Percentiles rank a stretch among this genome's conserved stretches.
Conservation (phyloP, 2,329 filamentous ascomycete species). For the Botryotinia calthae region DNA sequence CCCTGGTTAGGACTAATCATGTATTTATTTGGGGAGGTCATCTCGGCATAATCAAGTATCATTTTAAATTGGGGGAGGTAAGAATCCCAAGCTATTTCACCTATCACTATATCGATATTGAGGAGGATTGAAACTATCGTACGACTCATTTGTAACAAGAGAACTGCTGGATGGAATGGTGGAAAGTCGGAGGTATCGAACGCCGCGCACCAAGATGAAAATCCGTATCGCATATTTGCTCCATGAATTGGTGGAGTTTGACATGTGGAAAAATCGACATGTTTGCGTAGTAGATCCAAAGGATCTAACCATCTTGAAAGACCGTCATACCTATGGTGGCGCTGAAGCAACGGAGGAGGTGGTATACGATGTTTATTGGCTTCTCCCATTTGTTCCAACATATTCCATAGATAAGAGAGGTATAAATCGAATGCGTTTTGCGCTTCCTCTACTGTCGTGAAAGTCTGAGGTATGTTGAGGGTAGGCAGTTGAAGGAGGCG, state of each 20-base stretch:
- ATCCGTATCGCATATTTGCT: background rate
- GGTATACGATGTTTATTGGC: background rate
- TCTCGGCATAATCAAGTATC: constrained; percentile 5
- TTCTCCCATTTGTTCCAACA: background rate
- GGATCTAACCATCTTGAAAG: constrained; percentile 2
- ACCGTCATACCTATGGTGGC: background rate
- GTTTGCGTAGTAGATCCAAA: background rate
- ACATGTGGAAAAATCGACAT: background rate
- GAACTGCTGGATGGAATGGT: background rate
- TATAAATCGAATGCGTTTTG: background rate
- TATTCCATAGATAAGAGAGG: background rate
- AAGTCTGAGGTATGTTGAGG: background rate
- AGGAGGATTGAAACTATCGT: background rate
- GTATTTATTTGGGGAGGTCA: background rate
- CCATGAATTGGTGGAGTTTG: background rate
- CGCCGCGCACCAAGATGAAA: background rate
- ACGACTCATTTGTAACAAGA: background rate
- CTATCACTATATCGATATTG: background rate
- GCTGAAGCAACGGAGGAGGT: background rate
- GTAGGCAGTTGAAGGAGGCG: background rate
- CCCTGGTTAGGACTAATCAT: background rate
- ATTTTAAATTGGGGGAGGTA: background rate
- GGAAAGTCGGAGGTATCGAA: constrained; percentile 5
- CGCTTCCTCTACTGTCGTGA: constrained; percentile 13
- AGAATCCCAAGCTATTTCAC: background rate